Evolutionary conservation across 805 yeast genomes (phyloP), one percentile per base, ranked within the genome.

Genomic region (Hanseniaspora guilliermondii): DNA sequence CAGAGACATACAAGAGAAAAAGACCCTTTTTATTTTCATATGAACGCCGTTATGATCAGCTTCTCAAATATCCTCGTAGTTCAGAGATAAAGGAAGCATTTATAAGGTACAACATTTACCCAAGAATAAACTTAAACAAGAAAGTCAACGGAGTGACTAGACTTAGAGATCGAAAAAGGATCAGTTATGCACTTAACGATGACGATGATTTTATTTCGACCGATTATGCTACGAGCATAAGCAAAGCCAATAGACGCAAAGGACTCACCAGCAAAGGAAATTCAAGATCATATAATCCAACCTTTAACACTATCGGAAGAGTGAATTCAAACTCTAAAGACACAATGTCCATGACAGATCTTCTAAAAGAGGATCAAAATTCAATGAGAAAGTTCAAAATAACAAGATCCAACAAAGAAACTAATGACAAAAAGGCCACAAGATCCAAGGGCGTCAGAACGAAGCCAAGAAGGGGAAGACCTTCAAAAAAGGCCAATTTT

Each of bases 11-110:
- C 7, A 36, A 24, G 24, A 9, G 27, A 5, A 17, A 9, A 6
- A 30, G 19, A 30, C 30, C 32, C 11, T 30, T 46, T 16, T 8
- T 6, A 35, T 30, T 14, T 21, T 5, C 35, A 2, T 49, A 49
- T 49, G 53, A 49, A 22, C 38, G 35, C 12, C 32, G 33, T 4
- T 49, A 49, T 32, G 33, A 17, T 21, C 36, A 25, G 24, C 19
- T 49, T 6, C 40, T 19, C 24, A 49, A 33, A 4, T 49, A 49
- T 49, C 47, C 53, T 22, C 19, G 40, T 22, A 49, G 42, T 17
- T 49, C 53, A 14, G 41, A 25, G 11, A 25, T 49, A n/a, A 40
- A 40, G 21, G 47, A 49, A 40, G 36, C 42, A 7, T 49, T 21
- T 19, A 49, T 49, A 6, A 40, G 33, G 33, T 39, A 49, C 24